Evolutionary conservation across 345 rosid genomes (phyloP).

Genomic region (Acer negundo): DNA sequence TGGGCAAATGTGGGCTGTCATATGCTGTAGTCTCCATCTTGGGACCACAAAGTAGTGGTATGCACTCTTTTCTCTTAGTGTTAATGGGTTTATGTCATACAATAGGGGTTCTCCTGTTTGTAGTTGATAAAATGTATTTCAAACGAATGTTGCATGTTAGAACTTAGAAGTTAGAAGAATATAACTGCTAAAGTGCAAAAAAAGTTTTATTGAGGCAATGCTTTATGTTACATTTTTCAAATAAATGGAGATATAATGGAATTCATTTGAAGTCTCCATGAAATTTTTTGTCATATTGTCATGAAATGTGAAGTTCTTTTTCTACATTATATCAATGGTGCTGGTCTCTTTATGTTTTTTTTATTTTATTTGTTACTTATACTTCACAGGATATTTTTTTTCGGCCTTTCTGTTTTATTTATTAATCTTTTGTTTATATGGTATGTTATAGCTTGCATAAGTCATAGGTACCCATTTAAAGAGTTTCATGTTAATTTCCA

Average conservation of each 20-base stretch:
- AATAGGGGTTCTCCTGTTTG: conserved; percentile 4
- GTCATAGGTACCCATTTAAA: background rate
- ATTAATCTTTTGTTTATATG: background rate
- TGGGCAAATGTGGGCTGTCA: conserved; percentile 88
- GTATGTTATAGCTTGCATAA: background rate
- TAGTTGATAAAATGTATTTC: background rate
- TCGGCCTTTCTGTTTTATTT: background rate
- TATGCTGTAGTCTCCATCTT: conserved; percentile 94
- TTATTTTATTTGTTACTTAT: too few relatives aligned
- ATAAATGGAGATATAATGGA: background rate
- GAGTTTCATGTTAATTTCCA: conserved; percentile 30
- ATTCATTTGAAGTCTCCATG: background rate
- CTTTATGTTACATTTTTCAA: background rate
- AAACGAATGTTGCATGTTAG: background rate
- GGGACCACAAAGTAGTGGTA: conserved; percentile 99
- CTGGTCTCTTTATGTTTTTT: too few relatives aligned
- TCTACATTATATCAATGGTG: background rate
- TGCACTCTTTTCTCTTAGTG: conserved; percentile 25
- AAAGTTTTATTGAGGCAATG: background rate
- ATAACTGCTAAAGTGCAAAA: background rate
- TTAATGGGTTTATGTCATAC: conserved; percentile 8
- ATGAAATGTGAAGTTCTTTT: background rate
- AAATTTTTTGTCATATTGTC: background rate
- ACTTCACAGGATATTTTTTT: background rate
- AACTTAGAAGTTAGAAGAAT: too few relatives aligned